Evolutionary conservation across 148 eudicot species (phyloP), one percentile per base, ranked within the genome.

Genomic region (Fagopyrum tataricum): DNA sequence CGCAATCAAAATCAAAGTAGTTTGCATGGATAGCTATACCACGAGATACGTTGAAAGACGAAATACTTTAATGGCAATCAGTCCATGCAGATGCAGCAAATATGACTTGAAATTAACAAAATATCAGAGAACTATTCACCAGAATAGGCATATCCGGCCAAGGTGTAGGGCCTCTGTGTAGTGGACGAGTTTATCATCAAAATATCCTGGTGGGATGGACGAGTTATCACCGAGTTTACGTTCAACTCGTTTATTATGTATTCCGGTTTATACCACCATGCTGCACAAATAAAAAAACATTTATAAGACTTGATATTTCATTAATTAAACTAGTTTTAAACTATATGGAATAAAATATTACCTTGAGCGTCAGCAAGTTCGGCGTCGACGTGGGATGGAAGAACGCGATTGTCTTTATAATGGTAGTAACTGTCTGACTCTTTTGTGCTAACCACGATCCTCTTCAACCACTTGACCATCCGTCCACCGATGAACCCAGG

Each of bases 211-310:
- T 94, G 98, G 44, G 89, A 83, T 0, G 98, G 98, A 1, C 97
- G 83, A 0, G 97, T 94, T 41, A 94, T 91, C 64, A 88, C 98
- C n/a, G 98, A 94, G 78, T 94, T 94, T 49, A 86, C 87, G 71
- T 94, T 94, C n/a, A 94, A 79, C 85, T 94, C 98, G 74, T 91
- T 94, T 70, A 94, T 91, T n/a, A 89, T 91, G 82, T 85, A 75
- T 81, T 91, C 97, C 4, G 91, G 91, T 80, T 89, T 94, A 78
- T 94, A 91, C 97, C 98, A 94, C 98, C 98, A 94, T 11, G 91
- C 97, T 94, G 87, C 85, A 5, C 73, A 8, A 6, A 15, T 26
- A n/a, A 31, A 31, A 31, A 31, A 31, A n/a, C n/a, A n/a, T n/a
- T n/a, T n/a, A n/a, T n/a, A n/a, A n/a, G 37, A 31, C 37, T 31